Evolutionary conservation across 2,329 filamentous ascomycete species (phyloP).

Genomic region (Neophaeococcomyces aloes): DNA sequence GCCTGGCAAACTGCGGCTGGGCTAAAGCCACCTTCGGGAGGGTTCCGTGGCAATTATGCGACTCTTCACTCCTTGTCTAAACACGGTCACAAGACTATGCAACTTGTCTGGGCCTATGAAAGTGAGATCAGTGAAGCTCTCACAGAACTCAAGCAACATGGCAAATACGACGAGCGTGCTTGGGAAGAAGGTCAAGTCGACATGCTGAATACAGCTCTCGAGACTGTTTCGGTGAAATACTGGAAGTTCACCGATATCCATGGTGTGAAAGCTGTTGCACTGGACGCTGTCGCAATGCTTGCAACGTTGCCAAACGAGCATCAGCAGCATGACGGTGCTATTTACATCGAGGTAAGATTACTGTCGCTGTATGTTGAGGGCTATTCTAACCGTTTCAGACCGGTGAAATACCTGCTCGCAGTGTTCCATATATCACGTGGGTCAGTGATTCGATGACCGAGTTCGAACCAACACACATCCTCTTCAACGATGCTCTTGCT

Average conservation of each 20-base stretch:
- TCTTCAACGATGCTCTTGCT: constrained; percentile 12
- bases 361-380: not conserved
- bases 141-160: too few species aligned
- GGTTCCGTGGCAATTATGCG: too few species aligned
- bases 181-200: too few species aligned
- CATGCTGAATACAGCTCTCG: not conserved
- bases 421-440: not conserved
- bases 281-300: constrained; percentile 8
- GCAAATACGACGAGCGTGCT: too few species aligned
- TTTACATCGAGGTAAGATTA: constrained; percentile 8
- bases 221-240: not conserved
- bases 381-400: constrained; percentile 4
- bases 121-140: too few species aligned
- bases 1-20: too few species aligned
- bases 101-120: too few species aligned
- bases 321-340: constrained; percentile 7
- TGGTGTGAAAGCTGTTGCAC: constrained; percentile 4
- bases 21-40: too few species aligned
- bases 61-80: too few species aligned
- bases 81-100: too few species aligned
- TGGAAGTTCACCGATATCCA: constrained; percentile 2
- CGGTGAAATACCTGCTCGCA: not conserved
- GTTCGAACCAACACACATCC: constrained; percentile 10
- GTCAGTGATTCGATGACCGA: not conserved
- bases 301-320: constrained; percentile 7